phyloP scores from a whole-genome alignment of 2,329 filamentous ascomycete genomes.

The Leptographium radiaticola region DNA sequence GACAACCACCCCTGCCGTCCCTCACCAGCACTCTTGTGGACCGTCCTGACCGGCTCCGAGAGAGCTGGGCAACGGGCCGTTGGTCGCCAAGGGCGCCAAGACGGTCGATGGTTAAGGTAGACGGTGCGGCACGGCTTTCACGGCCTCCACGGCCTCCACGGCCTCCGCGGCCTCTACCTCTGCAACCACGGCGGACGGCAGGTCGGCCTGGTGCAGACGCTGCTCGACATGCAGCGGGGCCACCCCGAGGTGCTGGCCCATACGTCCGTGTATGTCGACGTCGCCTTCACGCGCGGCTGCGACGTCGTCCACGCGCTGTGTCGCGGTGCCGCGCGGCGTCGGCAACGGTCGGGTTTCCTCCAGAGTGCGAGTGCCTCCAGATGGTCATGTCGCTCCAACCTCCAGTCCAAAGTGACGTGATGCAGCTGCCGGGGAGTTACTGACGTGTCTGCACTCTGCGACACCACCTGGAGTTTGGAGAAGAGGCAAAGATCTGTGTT shows the following conservation, averaged over 20 bases:
- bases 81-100: conserved; percentile 22
- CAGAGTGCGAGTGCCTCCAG: conserved; percentile 32
- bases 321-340: conserved; percentile 31
- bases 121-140: too few species aligned
- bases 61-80: conserved; percentile 42
- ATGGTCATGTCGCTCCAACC: too few species aligned
- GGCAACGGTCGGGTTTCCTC: conserved; percentile 38
- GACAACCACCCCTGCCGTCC: not conserved
- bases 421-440: too few species aligned
- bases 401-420: too few species aligned
- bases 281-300: conserved; percentile 30
- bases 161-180: conserved; percentile 30
- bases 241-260: conserved; percentile 27
- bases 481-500: too few species aligned
- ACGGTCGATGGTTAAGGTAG: conserved; percentile 18
- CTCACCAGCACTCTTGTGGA: conserved; percentile 29
- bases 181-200: conserved; percentile 40
- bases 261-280: conserved; percentile 33
- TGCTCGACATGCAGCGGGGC: conserved; percentile 30
- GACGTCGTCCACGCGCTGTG: conserved; percentile 34
- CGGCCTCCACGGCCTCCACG: too few species aligned
- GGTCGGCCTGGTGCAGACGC: conserved; percentile 28
- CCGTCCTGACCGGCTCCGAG: conserved; percentile 42
- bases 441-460: too few species aligned
- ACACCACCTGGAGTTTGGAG: too few species aligned